phyloP scores from a whole-genome alignment of 2,329 filamentous ascomycete species.

The Lachnellula subtilissima region DNA sequence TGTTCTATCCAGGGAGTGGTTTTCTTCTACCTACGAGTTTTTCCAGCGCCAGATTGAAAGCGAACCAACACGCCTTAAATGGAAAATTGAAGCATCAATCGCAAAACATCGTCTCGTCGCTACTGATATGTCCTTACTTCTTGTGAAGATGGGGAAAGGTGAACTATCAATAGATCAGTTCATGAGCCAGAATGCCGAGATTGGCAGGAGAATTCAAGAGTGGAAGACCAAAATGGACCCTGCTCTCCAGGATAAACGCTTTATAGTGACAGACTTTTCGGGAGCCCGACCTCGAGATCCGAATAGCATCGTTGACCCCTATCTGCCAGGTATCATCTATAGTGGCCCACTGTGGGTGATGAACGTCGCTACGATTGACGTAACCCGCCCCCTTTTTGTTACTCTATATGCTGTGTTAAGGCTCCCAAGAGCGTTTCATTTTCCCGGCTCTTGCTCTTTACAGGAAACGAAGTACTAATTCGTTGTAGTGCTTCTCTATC shows the following conservation, averaged over 20 bases:
- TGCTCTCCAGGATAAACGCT: constrained; percentile 54
- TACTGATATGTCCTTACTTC: constrained; percentile 74
- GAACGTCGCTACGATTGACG: constrained; percentile 69
- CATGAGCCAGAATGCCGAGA: constrained; percentile 51
- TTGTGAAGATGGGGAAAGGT: constrained; percentile 61
- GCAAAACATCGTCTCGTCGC: constrained; percentile 67
- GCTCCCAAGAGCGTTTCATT: no score
- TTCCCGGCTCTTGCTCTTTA: no score
- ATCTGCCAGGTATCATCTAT: constrained; percentile 64
- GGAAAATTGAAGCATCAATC: constrained; percentile 63
- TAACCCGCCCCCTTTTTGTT: no score
- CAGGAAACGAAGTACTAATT: no score
- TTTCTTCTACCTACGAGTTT: constrained; percentile 45
- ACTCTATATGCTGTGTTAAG: no score
- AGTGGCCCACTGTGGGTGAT: constrained; percentile 65
- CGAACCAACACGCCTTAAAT: constrained; percentile 58
- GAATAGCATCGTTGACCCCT: constrained; percentile 70
- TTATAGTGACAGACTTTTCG: constrained; percentile 60
- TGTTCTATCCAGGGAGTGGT: constrained; percentile 74
- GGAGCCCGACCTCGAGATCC: constrained; percentile 47
- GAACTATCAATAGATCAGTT: constrained; percentile 64
- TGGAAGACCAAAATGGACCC: constrained; percentile 57
- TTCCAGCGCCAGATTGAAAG: constrained; percentile 54
- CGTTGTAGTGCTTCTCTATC: constrained; percentile 58
- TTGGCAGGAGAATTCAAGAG: constrained; percentile 43